A percentile compares a stretch with the other conserved stretches of the same genome.
Evolutionary conservation across 805 yeast species (phyloP).

Genomic region (Lachancea fermentati): DNA sequence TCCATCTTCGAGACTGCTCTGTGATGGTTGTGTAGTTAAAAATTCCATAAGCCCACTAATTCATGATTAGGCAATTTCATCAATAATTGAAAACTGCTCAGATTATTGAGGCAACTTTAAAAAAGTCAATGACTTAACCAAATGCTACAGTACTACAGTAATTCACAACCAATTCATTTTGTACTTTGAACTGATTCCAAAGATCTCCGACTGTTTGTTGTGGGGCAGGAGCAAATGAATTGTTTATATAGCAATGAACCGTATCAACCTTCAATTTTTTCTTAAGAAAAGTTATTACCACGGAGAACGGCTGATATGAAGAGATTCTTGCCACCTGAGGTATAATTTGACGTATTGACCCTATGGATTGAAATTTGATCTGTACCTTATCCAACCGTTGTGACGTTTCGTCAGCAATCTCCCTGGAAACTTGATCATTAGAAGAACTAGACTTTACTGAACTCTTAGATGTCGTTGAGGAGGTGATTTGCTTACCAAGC

Average conservation of each 20-base stretch:
- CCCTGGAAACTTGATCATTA: constrained; percentile 12
- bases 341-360: constrained; percentile 22
- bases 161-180: constrained; percentile 30
- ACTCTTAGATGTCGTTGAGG: constrained; percentile 13
- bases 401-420: constrained; percentile 4
- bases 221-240: constrained; percentile 35
- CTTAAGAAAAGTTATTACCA: constrained; percentile 19
- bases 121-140: too few species aligned
- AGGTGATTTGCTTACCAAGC: constrained; percentile 1
- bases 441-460: constrained; percentile 11
- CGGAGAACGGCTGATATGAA: constrained; percentile 25
- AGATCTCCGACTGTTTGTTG: constrained; percentile 30
- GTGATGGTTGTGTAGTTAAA: too few species aligned
- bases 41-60: too few species aligned
- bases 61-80: too few species aligned
- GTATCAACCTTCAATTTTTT: constrained; percentile 19
- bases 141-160: constrained; percentile 34
- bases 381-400: constrained; percentile 15
- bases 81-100: too few species aligned
- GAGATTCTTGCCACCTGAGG: constrained; percentile 28
- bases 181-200: constrained; percentile 29
- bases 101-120: too few species aligned
- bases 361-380: constrained; percentile 30
- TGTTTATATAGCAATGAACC: constrained; percentile 31
- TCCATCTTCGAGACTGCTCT: too few species aligned